A percentile compares a stretch with the other conserved stretches of the same genome.
phyloP scores from a whole-genome alignment of 2,329 filamentous ascomycete species.

The Penicillium sp. region DNA sequence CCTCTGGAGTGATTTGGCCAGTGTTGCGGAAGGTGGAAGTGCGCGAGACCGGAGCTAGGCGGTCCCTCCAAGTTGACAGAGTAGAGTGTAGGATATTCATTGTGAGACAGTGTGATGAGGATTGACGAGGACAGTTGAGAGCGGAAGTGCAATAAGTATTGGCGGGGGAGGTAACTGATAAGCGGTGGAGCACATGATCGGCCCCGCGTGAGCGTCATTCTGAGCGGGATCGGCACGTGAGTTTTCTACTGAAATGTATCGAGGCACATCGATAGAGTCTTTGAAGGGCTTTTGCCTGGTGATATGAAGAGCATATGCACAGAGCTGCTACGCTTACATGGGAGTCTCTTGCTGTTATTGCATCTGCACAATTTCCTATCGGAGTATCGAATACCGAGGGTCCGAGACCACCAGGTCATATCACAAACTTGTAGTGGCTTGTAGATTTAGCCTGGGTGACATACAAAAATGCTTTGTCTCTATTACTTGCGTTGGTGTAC shows the following conservation, averaged over 20 bases:
- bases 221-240: constrained; percentile 1
- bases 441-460: no score
- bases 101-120: constrained; percentile 15
- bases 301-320: no score
- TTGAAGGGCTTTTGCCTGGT: no score
- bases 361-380: no score
- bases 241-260: not conserved
- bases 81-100: constrained; percentile 95
- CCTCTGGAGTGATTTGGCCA: constrained; percentile 93
- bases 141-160: not conserved
- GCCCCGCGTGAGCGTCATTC: constrained; percentile 23
- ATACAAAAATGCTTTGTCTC: no score
- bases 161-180: constrained; percentile 21
- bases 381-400: no score
- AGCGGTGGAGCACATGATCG: constrained; percentile 31
- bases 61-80: constrained; percentile 86
- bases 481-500: no score
- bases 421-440: no score
- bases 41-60: constrained; percentile 81
- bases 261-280: no score
- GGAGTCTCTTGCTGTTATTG: no score
- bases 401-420: no score
- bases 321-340: no score
- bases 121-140: not conserved
- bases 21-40: constrained; percentile 91